Base-by-base conservation (phyloP, 768 basidiomycete species). In the Floccularia luteovirens region DNA sequence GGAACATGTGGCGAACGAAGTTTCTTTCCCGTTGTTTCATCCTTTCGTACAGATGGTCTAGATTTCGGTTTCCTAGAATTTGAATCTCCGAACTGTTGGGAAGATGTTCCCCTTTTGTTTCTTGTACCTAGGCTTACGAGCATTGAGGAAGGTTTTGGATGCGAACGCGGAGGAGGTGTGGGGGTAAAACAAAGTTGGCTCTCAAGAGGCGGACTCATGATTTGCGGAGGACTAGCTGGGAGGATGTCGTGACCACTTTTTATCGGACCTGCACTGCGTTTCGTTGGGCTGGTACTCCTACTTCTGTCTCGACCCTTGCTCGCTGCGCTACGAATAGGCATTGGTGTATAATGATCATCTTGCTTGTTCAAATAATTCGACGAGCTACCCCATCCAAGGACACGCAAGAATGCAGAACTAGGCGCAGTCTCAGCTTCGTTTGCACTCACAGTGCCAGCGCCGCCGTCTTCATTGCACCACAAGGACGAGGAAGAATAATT, bases 191-290 rank as follows among this genome's bases (percentile, higher is more conserved):
- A 77, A 21, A 83, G 62, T 20, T 67, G 63, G 20, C 63, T 70
- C 41, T 78, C 71, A 41, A 83, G 61, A 1, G 73, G 68, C 1
- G 75, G 74, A 8, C 73, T 80, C 55, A 63, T 74, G 24, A 83
- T 56, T 43, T 66, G 65, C 2, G 76, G 66, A 0, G 82, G 81
- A 44, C 77, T 79, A 19, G 61, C 61, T 0, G 77, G 76, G 2
- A 83, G 63, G 16, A 72, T 48, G 2, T 52, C 45, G 20, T 19
- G 10, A 39, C 22, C 21, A 36, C 28, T 32, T 36, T 36, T 36
- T 38, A 41, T 13, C 31, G 31, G 11, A 20, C 32, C 25, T 36
- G 14, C 6, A 24, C 40, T 39, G 39, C 11, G 35, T 23, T 51
- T 56, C 36, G 40, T 46, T 23, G 48, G 60, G 38, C 57, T 62